Conservation (phyloP, 2,329 filamentous ascomycete genomes). For the Colletotrichum falcatum region DNA sequence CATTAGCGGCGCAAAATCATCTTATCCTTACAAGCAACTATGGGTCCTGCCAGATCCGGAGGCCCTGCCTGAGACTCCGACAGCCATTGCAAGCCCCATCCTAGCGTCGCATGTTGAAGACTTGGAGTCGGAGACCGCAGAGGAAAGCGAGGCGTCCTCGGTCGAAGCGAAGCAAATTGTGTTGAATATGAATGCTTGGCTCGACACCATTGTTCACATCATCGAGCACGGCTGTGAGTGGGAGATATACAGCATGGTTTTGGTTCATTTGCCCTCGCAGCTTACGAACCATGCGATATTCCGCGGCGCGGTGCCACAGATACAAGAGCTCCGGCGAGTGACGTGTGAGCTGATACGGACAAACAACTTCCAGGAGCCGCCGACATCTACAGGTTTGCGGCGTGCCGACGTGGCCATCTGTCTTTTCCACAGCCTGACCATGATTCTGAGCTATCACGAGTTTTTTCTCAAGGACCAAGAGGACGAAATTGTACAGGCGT, state of each 20-base stretch:
- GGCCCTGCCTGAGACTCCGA: constrained; percentile 63
- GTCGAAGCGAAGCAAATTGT: constrained; percentile 52
- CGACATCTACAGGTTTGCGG: constrained; percentile 80
- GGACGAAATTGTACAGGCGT: constrained; percentile 88
- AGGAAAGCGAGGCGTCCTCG: constrained; percentile 25
- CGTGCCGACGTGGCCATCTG: constrained; percentile 91
- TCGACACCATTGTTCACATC: constrained; percentile 82
- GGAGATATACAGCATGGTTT: constrained; percentile 92
- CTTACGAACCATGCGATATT: constrained; percentile 92
- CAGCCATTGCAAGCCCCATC: constrained; percentile 61
- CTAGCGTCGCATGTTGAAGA: constrained; percentile 57
- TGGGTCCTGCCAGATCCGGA: constrained; percentile 70
- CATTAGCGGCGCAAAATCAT: constrained; percentile 53
- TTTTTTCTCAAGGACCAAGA: constrained; percentile 87
- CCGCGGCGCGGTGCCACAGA: constrained; percentile 76
- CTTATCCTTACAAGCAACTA: constrained; percentile 60
- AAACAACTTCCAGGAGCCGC: constrained; percentile 84
- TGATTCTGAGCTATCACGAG: constrained; percentile 90
- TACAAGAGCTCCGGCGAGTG: constrained; percentile 79
- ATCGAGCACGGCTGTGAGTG: constrained; percentile 79
- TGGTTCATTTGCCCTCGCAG: constrained; percentile 88
- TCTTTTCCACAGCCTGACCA: constrained; percentile 86
- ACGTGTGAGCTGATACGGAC: constrained; percentile 86
- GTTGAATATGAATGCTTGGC: constrained; percentile 75
- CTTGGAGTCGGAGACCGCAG: constrained; percentile 35